phyloP scores from a whole-genome alignment of 2,329 filamentous ascomycete species.

The Coniochaeta pulveracea region DNA sequence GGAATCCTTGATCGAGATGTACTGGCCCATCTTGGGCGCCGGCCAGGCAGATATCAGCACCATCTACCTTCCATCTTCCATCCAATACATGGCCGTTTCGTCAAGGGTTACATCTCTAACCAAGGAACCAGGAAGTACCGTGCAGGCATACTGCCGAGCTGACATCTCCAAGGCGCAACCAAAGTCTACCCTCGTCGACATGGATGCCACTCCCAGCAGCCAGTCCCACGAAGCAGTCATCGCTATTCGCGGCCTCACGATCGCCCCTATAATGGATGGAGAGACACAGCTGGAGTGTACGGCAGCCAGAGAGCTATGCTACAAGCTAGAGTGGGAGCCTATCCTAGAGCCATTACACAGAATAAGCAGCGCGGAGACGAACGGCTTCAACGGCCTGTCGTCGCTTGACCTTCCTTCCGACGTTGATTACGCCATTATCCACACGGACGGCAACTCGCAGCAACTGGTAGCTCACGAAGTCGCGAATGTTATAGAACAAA shows the following conservation, averaged over 20 bases:
- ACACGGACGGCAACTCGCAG: conserved; percentile 20
- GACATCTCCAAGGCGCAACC: conserved; percentile 16
- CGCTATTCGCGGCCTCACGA: conserved; percentile 21
- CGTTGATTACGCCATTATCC: conserved; percentile 25
- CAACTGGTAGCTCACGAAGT: conserved; percentile 20
- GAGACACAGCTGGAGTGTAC: conserved; percentile 16
- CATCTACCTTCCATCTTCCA: conserved; percentile 30
- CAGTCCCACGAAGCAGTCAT: conserved; percentile 19
- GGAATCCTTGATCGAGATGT: conserved; percentile 28
- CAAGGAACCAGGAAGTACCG: conserved; percentile 16
- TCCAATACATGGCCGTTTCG: conserved; percentile 25
- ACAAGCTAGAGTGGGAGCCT: conserved; percentile 33
- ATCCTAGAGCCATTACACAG: conserved; percentile 16
- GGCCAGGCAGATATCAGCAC: conserved; percentile 18
- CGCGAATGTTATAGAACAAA: conserved; percentile 17
- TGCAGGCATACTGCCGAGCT: conserved; percentile 24
- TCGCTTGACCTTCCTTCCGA: conserved; percentile 13
- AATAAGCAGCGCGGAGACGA: neutral
- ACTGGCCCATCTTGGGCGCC: conserved; percentile 25
- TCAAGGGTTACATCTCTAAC: conserved; percentile 14
- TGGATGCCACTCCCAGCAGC: conserved; percentile 21
- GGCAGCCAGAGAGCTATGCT: conserved; percentile 29
- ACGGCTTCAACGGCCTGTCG: conserved; percentile 1
- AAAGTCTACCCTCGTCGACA: conserved; percentile 22
- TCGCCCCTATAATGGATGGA: conserved; percentile 28